Base-by-base conservation (phyloP, 805 yeast genomes). In the Yueomyces sp. region DNA sequence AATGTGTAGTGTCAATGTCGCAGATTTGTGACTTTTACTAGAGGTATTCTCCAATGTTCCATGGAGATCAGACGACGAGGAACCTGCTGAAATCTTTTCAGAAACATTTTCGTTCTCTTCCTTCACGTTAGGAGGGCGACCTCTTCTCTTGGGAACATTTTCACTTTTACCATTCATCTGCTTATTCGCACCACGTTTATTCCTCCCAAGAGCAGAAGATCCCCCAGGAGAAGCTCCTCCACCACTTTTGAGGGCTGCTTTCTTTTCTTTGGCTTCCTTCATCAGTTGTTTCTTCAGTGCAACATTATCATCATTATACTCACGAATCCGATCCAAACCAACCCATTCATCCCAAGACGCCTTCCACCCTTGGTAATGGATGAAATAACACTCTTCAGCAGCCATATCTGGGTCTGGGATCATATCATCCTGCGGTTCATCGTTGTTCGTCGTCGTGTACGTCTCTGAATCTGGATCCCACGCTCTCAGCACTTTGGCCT, bases 281-380 rank as follows among this genome's bases (percentile, higher is more conserved):
- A 74, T 74, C 49, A 85, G 62, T 47, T 74, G 79, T 50, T 77
- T 74, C 60, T 81, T 85, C 42, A 76, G 63, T 41, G 70, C 65
- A 43, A 81, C 52, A 54, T 83, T 86, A 49, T 81, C 94, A 31
- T 76, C 80, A 41, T 73, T 82, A 55, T 69, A 70, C 49, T 77
- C 81, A 54, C 85, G 66, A 4, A 90, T 72, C 34, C 97, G 65
- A 37, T 76, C 79, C 5, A 63, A 61, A 1, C 74, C 72, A 1
- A 90, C 90, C 98, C 98, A 90, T 61, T 90, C 98, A 58, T 90
- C 97, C 95, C 96, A 90, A 46, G 87, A 79, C 19, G 80, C 63
- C 55, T 88, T 90, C 98, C 98, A 90, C 3, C 98, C 97, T 52
- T 81, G 82, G 62, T 90, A 90, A 57, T 92, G 98, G 19, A 90